Conservation (phyloP, 2,329 filamentous ascomycete genomes). For the Bipolaris bicolor region DNA sequence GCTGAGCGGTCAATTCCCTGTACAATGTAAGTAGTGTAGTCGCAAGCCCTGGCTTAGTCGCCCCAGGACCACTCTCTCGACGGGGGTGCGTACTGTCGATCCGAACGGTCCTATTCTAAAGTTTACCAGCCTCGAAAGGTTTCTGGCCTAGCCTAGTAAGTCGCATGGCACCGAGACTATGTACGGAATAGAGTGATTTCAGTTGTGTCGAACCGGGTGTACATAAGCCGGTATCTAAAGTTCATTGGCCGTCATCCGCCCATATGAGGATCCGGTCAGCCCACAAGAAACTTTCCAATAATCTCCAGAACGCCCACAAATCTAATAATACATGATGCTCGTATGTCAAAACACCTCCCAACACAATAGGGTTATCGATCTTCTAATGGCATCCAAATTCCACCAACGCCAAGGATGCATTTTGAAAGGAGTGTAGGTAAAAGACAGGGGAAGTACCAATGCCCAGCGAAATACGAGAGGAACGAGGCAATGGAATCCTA, state of each 20-base stretch:
- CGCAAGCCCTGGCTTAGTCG: background rate
- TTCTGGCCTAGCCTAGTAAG: background rate
- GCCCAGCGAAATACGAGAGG: background rate
- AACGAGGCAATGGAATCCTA: slow-evolving; percentile 16
- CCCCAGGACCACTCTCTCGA: slow-evolving; percentile 1
- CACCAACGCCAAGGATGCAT: slow-evolving; percentile 13
- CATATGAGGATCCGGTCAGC: slow-evolving; percentile 8
- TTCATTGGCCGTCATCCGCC: background rate
- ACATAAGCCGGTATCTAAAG: background rate
- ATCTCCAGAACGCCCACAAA: slow-evolving; percentile 8
- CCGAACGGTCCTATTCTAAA: slow-evolving; percentile 8
- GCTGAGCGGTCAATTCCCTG: background rate
- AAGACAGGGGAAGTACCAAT: background rate
- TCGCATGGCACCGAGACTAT: slow-evolving; percentile 1
- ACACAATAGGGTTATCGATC: slow-evolving; percentile 11
- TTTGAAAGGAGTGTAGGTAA: slow-evolving; percentile 16
- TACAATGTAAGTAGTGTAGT: background rate
- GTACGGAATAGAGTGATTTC: background rate
- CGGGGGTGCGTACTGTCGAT: slow-evolving; percentile 1
- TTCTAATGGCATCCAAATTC: background rate
- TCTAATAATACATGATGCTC: slow-evolving; percentile 6
- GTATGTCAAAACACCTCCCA: background rate
- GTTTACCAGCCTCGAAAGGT: background rate
- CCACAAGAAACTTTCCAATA: background rate
- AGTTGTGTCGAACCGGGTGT: background rate